Percentiles rank a stretch among this genome's conserved stretches.
These are phyloP conservation scores for Saccharomycopsis sp. DNA, from an alignment of 805 yeast species.

Conservation along the genomic window DNA sequence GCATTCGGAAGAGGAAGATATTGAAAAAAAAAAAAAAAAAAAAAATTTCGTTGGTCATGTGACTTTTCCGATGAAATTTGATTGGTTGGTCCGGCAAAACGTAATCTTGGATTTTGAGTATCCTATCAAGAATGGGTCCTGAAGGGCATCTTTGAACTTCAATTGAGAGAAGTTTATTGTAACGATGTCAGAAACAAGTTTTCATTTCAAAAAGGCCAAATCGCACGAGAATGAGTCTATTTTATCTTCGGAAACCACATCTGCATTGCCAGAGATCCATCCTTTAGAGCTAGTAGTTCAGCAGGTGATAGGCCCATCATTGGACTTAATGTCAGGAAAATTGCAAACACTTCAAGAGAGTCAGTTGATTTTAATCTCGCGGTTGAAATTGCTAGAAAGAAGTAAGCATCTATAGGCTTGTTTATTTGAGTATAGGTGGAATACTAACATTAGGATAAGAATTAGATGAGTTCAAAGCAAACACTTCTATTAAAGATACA, in stretches of 20 bases:
- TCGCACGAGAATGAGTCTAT: background rate
- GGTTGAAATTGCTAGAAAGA: slow-evolving; percentile 11
- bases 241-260: slow-evolving; percentile 2
- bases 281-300: slow-evolving; percentile 20
- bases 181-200: background rate
- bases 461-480: background rate
- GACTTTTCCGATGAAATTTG: background rate
- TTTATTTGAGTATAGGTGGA: too few relatives aligned
- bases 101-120: background rate
- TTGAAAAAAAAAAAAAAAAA: too few relatives aligned
- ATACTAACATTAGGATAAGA: background rate
- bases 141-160: too few relatives aligned
- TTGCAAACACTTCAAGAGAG: slow-evolving; percentile 16
- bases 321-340: slow-evolving; percentile 14
- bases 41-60: background rate
- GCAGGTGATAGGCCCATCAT: slow-evolving; percentile 16
- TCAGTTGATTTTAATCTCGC: slow-evolving; percentile 12
- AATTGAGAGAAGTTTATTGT: too few relatives aligned
- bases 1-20: background rate
- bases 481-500: background rate
- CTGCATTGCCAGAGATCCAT: slow-evolving; percentile 13
- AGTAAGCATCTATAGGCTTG: slow-evolving; percentile 6
- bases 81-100: background rate
- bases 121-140: too few relatives aligned
- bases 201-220: slow-evolving; percentile 1